Evolutionary conservation across 495 filamentous ascomycete species (phyloP).

Genomic region (Penicillium angulare): DNA sequence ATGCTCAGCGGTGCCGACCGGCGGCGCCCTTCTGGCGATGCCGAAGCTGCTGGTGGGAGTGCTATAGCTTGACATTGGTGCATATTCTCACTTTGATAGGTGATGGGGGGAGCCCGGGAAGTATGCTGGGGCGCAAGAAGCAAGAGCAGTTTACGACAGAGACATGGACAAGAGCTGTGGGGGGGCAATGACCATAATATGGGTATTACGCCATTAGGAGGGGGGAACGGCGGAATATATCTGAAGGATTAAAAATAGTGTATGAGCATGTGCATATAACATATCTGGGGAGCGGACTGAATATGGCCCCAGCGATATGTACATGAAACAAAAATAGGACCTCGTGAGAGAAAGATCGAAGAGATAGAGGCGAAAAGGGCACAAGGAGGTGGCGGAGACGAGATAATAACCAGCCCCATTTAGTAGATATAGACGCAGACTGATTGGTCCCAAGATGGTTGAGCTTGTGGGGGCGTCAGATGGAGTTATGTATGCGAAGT

Average conservation of each 20-base stretch:
- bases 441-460: background rate
- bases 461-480: background rate
- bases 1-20: constrained; percentile 9
- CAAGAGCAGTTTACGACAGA: constrained; percentile 2
- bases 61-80: constrained; percentile 22
- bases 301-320: background rate
- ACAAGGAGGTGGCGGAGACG: constrained; percentile 20
- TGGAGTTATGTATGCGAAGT: no score
- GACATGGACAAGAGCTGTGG: background rate
- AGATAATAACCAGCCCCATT: background rate
- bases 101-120: no score
- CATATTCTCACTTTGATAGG: constrained; percentile 24
- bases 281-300: no score
- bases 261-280: no score
- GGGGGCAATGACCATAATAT: no score
- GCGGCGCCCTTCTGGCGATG: constrained; percentile 25
- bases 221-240: background rate
- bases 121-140: background rate
- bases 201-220: no score
- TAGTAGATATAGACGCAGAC: background rate
- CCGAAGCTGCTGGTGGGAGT: constrained; percentile 11
- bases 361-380: constrained; percentile 15
- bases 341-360: constrained; percentile 8
- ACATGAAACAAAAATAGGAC: constrained; percentile 2
- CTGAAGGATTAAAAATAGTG: background rate